Base-by-base conservation (phyloP, 2,329 filamentous ascomycete species). In the Pseudogymnoascus sp. region DNA sequence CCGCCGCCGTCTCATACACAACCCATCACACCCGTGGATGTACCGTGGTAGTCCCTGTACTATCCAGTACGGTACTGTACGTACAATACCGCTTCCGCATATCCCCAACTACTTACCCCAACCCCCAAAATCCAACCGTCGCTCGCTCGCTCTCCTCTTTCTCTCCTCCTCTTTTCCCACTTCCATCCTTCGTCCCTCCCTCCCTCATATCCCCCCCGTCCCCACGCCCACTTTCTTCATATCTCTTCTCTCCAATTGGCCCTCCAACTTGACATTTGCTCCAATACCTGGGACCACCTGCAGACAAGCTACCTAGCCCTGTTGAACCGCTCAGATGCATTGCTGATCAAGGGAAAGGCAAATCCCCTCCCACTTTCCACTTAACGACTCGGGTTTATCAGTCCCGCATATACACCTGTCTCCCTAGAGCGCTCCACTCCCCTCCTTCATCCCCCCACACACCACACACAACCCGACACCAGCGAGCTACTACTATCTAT, bases 401-500 rank as follows among this genome's bases (percentile, higher is more conserved):
- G 45, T 30, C 45, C 45, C 45, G 23, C 45, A 52, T 52, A 16
- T 52, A 52, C 45, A 52, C 45, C 45, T 52, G 45, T 52, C 45
- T 52, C 45, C 45, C 11, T 30, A 52, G 23, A 52, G 3, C 45
- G 45, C 23, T 52, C 45, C 45, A 52, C 45, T 52, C 45, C 25
- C 45, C 23, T 52, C 45, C 45, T 30, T 52, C 45, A 28, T 52
- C 45, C 45, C 45, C 45, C 45, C 45, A 52, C 45, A 52, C 45
- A 52, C 45, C 45, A 52, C 25, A 30, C 45, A 52, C 14, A 52
- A 49, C 45, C 45, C 14, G 45, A 30, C 25, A 16, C 45, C 45
- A 30, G 45, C 45, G 45, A 30, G 45, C 45, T 30, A 52, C 45
- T 52, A 52, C 45, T 52, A 52, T 52, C 45, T 52, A 52, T 52